Evolutionary conservation across 1,139 yeast species (phyloP).

Genomic region (Hyphopichia buzzinii): DNA sequence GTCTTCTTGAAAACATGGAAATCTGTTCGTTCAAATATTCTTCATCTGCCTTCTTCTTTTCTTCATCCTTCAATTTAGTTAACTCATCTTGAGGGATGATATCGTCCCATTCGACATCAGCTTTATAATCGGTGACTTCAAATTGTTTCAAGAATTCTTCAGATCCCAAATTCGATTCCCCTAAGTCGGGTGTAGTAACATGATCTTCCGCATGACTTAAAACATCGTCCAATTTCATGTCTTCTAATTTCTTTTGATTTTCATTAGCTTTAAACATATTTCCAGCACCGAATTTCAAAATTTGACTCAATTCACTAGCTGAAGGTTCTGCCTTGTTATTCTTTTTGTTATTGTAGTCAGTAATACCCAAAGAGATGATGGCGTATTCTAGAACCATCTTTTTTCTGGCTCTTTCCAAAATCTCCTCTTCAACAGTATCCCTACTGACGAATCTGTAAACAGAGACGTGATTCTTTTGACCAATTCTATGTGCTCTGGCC

Average conservation of each 20-base stretch:
- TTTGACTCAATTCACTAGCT: constrained; percentile 83
- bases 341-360: constrained; percentile 56
- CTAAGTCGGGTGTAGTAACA: constrained; percentile 91
- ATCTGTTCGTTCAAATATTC: constrained; percentile 85
- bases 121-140: constrained; percentile 97
- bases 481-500: constrained; percentile 99
- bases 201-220: constrained; percentile 97
- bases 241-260: constrained; percentile 92
- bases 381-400: constrained; percentile 99
- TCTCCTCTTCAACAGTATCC: constrained; percentile 97
- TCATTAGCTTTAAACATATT: constrained; percentile 94
- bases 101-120: constrained; percentile 99
- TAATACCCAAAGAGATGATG: constrained; percentile 90
- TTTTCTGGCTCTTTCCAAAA: constrained; percentile 91
- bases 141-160: constrained; percentile 96
- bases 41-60: constrained; percentile 82
- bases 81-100: constrained; percentile 96
- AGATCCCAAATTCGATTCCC: constrained; percentile 95
- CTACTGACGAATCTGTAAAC: constrained; percentile 95
- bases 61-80: constrained; percentile 85
- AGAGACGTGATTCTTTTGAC: constrained; percentile 96
- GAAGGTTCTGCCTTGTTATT: constrained; percentile 66
- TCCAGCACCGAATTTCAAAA: constrained; percentile 96
- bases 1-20: constrained; percentile 79
- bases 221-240: constrained; percentile 92